Evolutionary conservation across 2,329 filamentous ascomycete genomes (phyloP).

Genomic region (Nigrograna mackinnonii): DNA sequence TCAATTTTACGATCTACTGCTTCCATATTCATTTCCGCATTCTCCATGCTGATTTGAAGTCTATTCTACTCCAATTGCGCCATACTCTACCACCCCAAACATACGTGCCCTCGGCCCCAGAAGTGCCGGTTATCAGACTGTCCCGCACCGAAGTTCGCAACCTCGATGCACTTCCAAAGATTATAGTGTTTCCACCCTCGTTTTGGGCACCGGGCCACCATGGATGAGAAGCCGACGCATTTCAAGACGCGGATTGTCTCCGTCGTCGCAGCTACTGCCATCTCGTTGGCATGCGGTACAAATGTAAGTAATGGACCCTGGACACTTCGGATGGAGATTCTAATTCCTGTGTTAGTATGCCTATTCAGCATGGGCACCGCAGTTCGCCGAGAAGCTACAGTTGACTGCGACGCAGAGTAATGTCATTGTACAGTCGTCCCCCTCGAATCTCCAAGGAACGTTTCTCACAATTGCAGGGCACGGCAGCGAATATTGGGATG

Average conservation of each 20-base stretch:
- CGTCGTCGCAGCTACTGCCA: constrained; percentile 80
- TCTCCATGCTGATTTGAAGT: no score
- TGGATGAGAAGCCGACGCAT: constrained; percentile 45
- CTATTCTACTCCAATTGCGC: no score
- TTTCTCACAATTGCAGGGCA: constrained; percentile 45
- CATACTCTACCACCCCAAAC: background rate
- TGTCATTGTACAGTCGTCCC: constrained; percentile 78
- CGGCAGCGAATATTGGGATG: constrained; percentile 90
- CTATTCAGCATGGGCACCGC: constrained; percentile 96
- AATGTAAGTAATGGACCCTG: constrained; percentile 73
- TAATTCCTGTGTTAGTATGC: constrained; percentile 77
- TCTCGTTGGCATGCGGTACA: constrained; percentile 88
- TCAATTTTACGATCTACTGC: no score
- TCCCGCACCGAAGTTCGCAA: constrained; percentile 1
- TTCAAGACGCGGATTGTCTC: constrained; percentile 74
- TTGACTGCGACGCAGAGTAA: constrained; percentile 93
- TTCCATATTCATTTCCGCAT: no score
- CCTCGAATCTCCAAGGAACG: constrained; percentile 2
- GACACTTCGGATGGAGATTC: no score
- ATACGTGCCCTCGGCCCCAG: constrained; percentile 4
- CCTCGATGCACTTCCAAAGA: constrained; percentile 22
- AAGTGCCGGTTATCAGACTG: no score
- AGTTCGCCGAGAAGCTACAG: constrained; percentile 85
- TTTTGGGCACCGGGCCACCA: constrained; percentile 20
- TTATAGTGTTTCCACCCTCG: constrained; percentile 15